Evolutionary conservation across 2,329 filamentous ascomycete species (phyloP).

Genomic region (Diatrype stigma): DNA sequence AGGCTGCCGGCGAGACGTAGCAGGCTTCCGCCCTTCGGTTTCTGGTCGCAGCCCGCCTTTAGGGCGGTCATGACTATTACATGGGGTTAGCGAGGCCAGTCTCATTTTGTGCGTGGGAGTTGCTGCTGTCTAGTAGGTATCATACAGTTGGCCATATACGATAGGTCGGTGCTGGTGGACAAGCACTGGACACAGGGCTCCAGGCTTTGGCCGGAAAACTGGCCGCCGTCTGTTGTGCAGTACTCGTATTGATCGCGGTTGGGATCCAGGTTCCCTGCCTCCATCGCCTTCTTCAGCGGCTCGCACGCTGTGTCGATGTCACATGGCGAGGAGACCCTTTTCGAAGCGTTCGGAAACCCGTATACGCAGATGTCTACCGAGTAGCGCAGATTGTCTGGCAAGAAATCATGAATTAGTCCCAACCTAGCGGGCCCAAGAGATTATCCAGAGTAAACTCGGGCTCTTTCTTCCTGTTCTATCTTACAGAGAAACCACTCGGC

Average conservation of each 20-base stretch:
- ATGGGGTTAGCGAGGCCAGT: constrained; percentile 10
- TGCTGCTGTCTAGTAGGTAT: background rate
- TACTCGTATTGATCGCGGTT: constrained; percentile 33
- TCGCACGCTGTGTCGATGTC: constrained; percentile 37
- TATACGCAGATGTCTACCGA: constrained; percentile 45
- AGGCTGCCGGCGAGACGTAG: constrained; percentile 40
- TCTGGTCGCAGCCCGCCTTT: constrained; percentile 43
- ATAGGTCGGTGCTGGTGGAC: constrained; percentile 33
- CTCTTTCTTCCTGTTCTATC: too few relatives aligned
- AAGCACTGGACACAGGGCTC: constrained; percentile 41
- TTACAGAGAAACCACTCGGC: constrained; percentile 45
- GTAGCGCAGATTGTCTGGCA: constrained; percentile 47
- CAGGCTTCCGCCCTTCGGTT: constrained; percentile 32
- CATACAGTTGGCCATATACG: constrained; percentile 48
- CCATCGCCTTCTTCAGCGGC: constrained; percentile 34
- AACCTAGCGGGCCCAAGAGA: background rate
- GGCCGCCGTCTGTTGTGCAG: constrained; percentile 34
- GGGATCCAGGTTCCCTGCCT: constrained; percentile 25
- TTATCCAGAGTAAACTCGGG: background rate
- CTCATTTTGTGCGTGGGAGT: background rate
- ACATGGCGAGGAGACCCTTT: constrained; percentile 38
- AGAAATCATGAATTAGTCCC: constrained; percentile 12
- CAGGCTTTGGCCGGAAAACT: constrained; percentile 27
- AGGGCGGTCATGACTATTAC: constrained; percentile 44
- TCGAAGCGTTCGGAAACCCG: constrained; percentile 26